A percentile compares a stretch with the other conserved stretches of the same genome.
These are phyloP conservation scores for Colletotrichum kahawae DNA, from an alignment of 2,329 filamentous ascomycete genomes.

Conservation along the genomic window DNA sequence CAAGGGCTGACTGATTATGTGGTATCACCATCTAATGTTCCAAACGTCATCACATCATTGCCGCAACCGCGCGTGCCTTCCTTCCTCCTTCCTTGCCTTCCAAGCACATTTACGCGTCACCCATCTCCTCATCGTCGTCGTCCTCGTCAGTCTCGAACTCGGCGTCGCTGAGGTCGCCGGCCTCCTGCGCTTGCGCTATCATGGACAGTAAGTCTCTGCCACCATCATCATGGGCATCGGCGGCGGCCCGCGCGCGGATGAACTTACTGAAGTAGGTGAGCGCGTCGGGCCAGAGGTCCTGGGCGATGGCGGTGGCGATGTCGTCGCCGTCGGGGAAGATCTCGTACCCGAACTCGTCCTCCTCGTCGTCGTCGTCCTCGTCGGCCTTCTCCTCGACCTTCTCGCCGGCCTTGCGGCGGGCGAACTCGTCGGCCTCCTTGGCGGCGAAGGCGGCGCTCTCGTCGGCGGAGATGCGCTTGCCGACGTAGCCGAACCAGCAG, in stretches of 20 bases:
- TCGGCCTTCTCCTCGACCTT: conserved; percentile 45
- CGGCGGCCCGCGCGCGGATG: background rate
- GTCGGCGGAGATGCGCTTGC: conserved; percentile 71
- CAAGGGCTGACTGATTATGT: background rate
- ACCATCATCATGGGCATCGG: background rate
- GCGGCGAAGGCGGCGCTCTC: conserved; percentile 69
- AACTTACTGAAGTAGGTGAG: conserved; percentile 89
- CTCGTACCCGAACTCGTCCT: conserved; percentile 74
- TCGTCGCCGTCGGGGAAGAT: conserved; percentile 90
- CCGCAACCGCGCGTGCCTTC: background rate
- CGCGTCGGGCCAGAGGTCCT: conserved; percentile 88
- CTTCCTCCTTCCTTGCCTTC: background rate
- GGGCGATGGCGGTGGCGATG: conserved; percentile 78
- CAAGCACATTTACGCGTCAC: conserved; percentile 24
- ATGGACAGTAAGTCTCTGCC: conserved; percentile 19
- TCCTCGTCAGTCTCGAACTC: conserved; percentile 72
- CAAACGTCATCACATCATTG: background rate
- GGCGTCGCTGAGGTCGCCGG: conserved; percentile 68
- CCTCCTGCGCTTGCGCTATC: conserved; percentile 72
- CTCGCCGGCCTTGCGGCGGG: conserved; percentile 54
- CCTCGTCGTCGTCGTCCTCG: conserved; percentile 62
- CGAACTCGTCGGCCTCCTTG: conserved; percentile 63
- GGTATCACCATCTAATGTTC: conserved; percentile 15
- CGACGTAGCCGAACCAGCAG: conserved; percentile 84
- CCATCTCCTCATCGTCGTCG: conserved; percentile 57